A percentile compares a stretch with the other conserved stretches of the same genome.
Evolutionary conservation across 495 filamentous ascomycete genomes (phyloP).

Genomic region (Neurospora sp.): DNA sequence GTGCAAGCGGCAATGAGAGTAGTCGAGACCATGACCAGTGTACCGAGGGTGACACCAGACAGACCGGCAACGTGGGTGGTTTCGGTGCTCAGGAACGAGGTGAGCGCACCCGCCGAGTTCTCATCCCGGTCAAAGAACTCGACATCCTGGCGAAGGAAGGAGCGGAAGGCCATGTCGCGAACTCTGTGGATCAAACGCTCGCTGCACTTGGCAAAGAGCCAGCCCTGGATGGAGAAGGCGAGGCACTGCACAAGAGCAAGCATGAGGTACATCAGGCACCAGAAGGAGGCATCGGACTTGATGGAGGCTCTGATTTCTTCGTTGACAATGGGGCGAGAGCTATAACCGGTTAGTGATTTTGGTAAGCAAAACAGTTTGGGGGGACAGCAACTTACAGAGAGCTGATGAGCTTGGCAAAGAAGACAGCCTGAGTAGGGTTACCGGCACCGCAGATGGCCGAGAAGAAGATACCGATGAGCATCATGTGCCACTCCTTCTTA

Average conservation of each 20-base stretch:
- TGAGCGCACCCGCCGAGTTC: constrained; percentile 74
- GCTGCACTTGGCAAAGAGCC: constrained; percentile 70
- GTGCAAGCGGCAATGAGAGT: constrained; percentile 61
- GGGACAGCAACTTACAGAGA: constrained; percentile 21
- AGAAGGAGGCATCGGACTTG: constrained; percentile 68
- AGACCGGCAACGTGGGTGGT: constrained; percentile 77
- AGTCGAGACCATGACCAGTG: constrained; percentile 63
- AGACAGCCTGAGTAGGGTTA: constrained; percentile 79
- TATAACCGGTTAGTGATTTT: constrained; percentile 11
- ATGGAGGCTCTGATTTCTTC: constrained; percentile 30
- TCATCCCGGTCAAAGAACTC: constrained; percentile 76
- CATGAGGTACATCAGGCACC: constrained; percentile 91
- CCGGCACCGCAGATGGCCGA: constrained; percentile 73
- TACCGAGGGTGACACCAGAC: constrained; percentile 71
- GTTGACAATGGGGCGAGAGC: constrained; percentile 26
- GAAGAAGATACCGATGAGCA: constrained; percentile 68
- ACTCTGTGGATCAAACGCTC: constrained; percentile 72
- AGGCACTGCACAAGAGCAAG: constrained; percentile 72
- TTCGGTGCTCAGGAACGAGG: constrained; percentile 77
- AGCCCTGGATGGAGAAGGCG: constrained; percentile 55
- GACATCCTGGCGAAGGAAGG: constrained; percentile 86
- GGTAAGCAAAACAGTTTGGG: neutral
- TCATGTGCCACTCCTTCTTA: constrained; percentile 55
- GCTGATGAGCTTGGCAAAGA: constrained; percentile 82
- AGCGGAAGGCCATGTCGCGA: constrained; percentile 68